Conservation (phyloP, 305 asterid genomes). For the Fraxinus baroniana region DNA sequence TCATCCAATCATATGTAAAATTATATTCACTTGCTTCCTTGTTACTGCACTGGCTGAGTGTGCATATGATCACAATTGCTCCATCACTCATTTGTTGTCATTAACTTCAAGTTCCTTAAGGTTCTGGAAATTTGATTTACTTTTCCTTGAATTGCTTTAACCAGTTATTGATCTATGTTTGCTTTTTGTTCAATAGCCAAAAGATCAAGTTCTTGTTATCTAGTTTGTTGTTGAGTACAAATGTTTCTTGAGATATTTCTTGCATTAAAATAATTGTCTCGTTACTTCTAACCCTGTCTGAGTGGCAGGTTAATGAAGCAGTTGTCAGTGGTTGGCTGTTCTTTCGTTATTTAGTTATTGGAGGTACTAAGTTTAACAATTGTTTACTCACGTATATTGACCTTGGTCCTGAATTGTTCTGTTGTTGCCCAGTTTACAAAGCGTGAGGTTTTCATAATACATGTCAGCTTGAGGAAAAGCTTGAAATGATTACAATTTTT, state of each 20-base stretch:
- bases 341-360: constrained; percentile 93
- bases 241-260: constrained; percentile 15
- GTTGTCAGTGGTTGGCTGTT: constrained; percentile 96
- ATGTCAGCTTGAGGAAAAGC: not conserved
- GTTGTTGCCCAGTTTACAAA: constrained; percentile 14
- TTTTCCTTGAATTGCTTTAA: not conserved
- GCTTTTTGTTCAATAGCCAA: not conserved
- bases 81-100: not conserved
- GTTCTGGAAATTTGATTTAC: not conserved
- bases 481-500: not conserved
- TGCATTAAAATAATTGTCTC: constrained; percentile 25
- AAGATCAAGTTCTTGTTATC: not conserved
- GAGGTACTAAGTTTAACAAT: constrained; percentile 58
- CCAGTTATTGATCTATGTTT: not conserved
- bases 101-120: not conserved
- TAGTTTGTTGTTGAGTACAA: not conserved
- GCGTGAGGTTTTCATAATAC: not conserved
- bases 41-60: not conserved
- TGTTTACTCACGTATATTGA: constrained; percentile 11
- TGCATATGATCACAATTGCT: not conserved
- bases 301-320: constrained; percentile 87
- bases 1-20: not conserved
- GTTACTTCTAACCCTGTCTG: constrained; percentile 24
- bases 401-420: constrained; percentile 13
- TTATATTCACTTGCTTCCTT: not conserved